Conservation (phyloP, 148 eudicot species). For the Spergularia marina region DNA sequence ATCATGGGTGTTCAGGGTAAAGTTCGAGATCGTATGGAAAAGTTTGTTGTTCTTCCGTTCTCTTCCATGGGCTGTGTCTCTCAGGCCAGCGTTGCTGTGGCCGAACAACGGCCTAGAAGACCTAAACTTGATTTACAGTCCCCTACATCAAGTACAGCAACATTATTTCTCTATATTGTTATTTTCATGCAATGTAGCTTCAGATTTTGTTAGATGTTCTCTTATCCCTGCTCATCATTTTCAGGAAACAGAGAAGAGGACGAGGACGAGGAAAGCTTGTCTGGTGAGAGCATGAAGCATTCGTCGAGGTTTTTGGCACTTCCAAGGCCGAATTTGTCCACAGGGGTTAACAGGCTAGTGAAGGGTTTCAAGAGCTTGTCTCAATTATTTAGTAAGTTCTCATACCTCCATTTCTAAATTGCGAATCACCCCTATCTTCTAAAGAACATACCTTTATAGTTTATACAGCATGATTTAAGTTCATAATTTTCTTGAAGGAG, state of each 20-base stretch:
- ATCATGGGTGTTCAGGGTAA: conserved; percentile 23
- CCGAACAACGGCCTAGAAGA: conserved; percentile 37
- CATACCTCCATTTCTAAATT: background rate
- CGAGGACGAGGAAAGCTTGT: conserved; percentile 45
- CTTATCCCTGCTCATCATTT: conserved; percentile 6
- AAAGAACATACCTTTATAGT: too few relatives aligned
- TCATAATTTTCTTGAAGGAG: too few relatives aligned
- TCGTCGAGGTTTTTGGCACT: conserved; percentile 40
- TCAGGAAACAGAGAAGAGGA: conserved; percentile 40
- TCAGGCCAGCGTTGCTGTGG: conserved; percentile 61
- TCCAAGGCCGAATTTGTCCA: conserved; percentile 45
- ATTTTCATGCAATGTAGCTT: background rate
- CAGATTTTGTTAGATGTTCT: background rate
- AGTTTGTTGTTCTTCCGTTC: conserved; percentile 60
- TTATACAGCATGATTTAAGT: too few relatives aligned
- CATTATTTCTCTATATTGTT: conserved; percentile 1
- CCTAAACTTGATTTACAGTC: conserved; percentile 32
- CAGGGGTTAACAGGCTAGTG: conserved; percentile 56
- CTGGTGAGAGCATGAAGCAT: conserved; percentile 42
- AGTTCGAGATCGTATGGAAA: conserved; percentile 59
- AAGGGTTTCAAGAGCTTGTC: conserved; percentile 70
- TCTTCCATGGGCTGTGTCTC: conserved; percentile 59
- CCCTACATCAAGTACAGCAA: conserved; percentile 26
- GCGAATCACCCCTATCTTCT: too few relatives aligned
- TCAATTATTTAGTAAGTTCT: conserved; percentile 63